Conservation (phyloP, 2,329 filamentous ascomycete species). For the Phoma sp. region DNA sequence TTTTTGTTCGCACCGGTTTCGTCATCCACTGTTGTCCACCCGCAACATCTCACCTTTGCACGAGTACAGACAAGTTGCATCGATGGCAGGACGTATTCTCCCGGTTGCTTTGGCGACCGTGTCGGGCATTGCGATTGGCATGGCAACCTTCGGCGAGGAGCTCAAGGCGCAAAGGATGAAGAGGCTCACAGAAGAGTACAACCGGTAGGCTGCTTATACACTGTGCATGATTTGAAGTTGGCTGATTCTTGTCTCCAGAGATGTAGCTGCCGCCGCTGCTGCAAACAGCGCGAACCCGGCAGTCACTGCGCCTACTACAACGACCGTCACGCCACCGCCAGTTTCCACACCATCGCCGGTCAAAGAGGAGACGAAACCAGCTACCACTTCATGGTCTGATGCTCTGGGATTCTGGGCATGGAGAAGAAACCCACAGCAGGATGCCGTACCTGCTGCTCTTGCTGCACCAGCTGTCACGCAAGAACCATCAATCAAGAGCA, state of each 20-base stretch:
- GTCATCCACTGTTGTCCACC: slow-evolving; percentile 22
- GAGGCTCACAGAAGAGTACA: slow-evolving; percentile 44
- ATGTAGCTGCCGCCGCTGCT: slow-evolving; percentile 33
- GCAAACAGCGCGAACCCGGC: slow-evolving; percentile 25
- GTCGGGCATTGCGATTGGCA: slow-evolving; percentile 42
- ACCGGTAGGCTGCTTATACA: slow-evolving; percentile 29
- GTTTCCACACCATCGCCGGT: slow-evolving; percentile 18
- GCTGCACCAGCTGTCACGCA: slow-evolving; percentile 65
- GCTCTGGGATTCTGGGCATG: slow-evolving; percentile 45
- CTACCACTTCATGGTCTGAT: slow-evolving; percentile 37
- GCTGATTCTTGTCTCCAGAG: slow-evolving; percentile 29
- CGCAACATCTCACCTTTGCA: background rate
- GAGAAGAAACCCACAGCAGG: slow-evolving; percentile 47
- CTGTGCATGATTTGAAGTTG: background rate
- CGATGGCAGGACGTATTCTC: slow-evolving; percentile 45
- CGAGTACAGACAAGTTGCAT: background rate
- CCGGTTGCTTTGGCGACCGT: slow-evolving; percentile 42
- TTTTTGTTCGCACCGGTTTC: slow-evolving; percentile 24
- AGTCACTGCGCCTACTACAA: slow-evolving; percentile 21
- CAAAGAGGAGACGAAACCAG: slow-evolving; percentile 18
- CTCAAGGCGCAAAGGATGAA: slow-evolving; percentile 43
- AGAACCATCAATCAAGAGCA: slow-evolving; percentile 65
- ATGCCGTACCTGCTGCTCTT: slow-evolving; percentile 63
- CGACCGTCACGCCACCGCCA: slow-evolving; percentile 9
- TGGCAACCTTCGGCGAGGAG: slow-evolving; percentile 45